These are phyloP conservation scores for Hypholoma fasciculare DNA, from an alignment of 768 basidiomycete species.

Conservation along the genomic window DNA sequence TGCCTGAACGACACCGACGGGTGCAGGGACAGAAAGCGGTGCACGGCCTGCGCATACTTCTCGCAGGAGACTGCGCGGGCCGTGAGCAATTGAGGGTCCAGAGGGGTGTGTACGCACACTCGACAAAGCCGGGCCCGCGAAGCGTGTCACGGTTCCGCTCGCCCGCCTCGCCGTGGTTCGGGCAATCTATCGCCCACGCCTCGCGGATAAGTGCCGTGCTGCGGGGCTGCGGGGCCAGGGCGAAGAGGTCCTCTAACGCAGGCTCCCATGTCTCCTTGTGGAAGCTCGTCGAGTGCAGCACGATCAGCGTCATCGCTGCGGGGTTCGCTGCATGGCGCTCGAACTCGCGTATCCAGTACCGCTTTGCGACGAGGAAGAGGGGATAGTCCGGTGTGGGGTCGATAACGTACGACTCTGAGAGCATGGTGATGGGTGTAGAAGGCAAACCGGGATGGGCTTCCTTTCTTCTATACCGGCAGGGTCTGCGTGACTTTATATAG, in stretches of 20 bases:
- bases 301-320: conserved; percentile 53
- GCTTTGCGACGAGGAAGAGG: conserved; percentile 54
- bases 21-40: conserved; percentile 52
- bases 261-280: conserved; percentile 79
- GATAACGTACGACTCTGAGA: conserved; percentile 20
- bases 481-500: conserved; percentile 5
- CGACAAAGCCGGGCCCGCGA: conserved; percentile 40
- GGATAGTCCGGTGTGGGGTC: conserved; percentile 44
- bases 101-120: conserved; percentile 36
- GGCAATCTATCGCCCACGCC: conserved; percentile 72
- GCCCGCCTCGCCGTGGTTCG: conserved; percentile 69
- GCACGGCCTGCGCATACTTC: conserved; percentile 58
- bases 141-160: conserved; percentile 50
- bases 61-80: conserved; percentile 55
- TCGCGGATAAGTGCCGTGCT: conserved; percentile 38
- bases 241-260: conserved; percentile 48
- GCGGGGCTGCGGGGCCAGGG: conserved; percentile 19
- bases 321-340: conserved; percentile 33
- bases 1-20: conserved; percentile 46
- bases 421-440: conserved; percentile 10
- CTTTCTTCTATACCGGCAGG: conserved; percentile 1
- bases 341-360: conserved; percentile 48
- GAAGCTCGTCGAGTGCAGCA: conserved; percentile 73
- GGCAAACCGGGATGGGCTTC: neutral
- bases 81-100: conserved; percentile 4